A percentile compares a stretch with the other conserved stretches of the same genome.
Evolutionary conservation across 2,329 filamentous ascomycete genomes (phyloP).

Genomic region (Beauveria pseudobassiana): DNA sequence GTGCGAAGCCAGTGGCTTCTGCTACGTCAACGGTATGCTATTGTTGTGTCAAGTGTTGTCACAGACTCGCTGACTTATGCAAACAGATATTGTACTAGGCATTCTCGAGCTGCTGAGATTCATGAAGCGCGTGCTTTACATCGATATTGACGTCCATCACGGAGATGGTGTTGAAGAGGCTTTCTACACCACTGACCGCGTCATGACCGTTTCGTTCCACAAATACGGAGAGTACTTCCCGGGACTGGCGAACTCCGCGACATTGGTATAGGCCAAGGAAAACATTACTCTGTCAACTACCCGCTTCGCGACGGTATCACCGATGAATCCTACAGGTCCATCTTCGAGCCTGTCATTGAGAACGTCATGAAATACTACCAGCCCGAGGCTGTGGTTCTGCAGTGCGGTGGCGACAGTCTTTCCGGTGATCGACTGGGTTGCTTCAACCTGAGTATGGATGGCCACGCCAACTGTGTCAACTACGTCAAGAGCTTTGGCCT

Average conservation of each 20-base stretch:
- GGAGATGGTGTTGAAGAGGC: conserved; percentile 90
- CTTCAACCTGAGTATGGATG: conserved; percentile 96
- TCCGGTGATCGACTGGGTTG: conserved; percentile 91
- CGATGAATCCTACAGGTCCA: conserved; percentile 78
- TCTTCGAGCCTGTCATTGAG: conserved; percentile 86
- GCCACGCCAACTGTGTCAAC: conserved; percentile 88
- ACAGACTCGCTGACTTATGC: conserved; percentile 7
- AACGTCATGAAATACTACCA: conserved; percentile 82
- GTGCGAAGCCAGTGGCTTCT: conserved; percentile 92
- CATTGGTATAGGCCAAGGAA: conserved; percentile 79
- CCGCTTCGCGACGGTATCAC: conserved; percentile 88
- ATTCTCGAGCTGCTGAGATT: conserved; percentile 87
- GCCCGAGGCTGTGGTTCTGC: conserved; percentile 86
- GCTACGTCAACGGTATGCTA: conserved; percentile 84
- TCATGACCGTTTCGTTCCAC: conserved; percentile 91
- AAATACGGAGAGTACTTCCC: conserved; percentile 94
- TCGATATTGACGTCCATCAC: conserved; percentile 93
- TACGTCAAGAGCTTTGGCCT: conserved; percentile 81
- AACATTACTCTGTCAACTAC: conserved; percentile 86
- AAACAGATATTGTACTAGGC: conserved; percentile 82
- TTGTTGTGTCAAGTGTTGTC: not conserved
- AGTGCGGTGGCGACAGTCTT: conserved; percentile 91
- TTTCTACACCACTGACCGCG: conserved; percentile 85
- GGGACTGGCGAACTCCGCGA: conserved; percentile 83
- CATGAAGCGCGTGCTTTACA: conserved; percentile 93